phyloP scores from a whole-genome alignment of 1,284 basidiomycete species.

The Cystobasidium pallidum region DNA sequence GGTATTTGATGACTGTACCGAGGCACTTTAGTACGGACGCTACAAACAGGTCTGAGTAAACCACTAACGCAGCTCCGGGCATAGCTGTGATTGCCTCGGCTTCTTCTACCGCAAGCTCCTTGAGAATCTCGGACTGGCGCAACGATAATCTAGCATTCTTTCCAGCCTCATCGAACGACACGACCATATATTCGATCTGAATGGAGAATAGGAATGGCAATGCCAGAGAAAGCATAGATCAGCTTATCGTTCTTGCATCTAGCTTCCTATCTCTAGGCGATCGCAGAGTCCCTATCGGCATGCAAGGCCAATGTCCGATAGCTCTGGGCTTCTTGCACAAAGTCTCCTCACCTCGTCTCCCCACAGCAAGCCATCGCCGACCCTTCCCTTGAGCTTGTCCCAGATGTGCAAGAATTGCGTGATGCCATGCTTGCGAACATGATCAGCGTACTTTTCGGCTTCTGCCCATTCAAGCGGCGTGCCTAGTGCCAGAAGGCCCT shows the following conservation, averaged over 20 bases:
- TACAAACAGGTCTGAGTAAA: not conserved
- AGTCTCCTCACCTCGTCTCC: slow-evolving; percentile 80
- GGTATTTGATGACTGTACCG: slow-evolving; percentile 70
- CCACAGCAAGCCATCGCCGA: slow-evolving; percentile 95
- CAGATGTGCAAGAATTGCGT: slow-evolving; percentile 93
- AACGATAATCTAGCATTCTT: slow-evolving; percentile 87
- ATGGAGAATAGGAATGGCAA: not conserved
- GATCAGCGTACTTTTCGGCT: slow-evolving; percentile 81
- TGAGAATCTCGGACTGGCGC: slow-evolving; percentile 89
- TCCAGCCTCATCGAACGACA: slow-evolving; percentile 76
- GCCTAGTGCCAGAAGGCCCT: slow-evolving; percentile 90
- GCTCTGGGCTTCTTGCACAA: not conserved
- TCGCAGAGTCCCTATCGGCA: slow-evolving; percentile 1
- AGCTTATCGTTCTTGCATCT: not conserved
- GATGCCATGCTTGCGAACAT: slow-evolving; percentile 91
- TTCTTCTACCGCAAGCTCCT: slow-evolving; percentile 73
- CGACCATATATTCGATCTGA: slow-evolving; percentile 95
- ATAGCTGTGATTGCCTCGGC: slow-evolving; percentile 31
- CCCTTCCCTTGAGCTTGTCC: slow-evolving; percentile 85
- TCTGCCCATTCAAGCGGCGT: slow-evolving; percentile 93
- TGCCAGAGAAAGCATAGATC: not conserved
- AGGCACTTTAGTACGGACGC: not conserved
- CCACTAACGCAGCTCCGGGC: slow-evolving; percentile 30
- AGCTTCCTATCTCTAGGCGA: not conserved
- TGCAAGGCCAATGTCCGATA: too few relatives aligned